Base-by-base conservation (phyloP, 371 early-diverging fungal genomes). In the Funneliformis caledonium region DNA sequence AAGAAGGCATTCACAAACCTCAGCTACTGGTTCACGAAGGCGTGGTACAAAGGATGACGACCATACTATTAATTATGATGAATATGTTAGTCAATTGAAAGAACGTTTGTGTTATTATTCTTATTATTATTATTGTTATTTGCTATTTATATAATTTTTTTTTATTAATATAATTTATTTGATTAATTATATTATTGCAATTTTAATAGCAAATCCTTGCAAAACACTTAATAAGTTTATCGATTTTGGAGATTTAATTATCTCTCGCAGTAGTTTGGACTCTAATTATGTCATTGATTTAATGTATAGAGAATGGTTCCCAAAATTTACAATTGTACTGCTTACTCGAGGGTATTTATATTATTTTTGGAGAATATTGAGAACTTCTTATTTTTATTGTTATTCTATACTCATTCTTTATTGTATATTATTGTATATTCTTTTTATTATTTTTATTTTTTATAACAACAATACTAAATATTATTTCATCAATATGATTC, bases 61-160 rank as follows among this genome's bases (percentile, higher is more conserved):
- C 9, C 10, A 45, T 52, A 50, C 47, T 10, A 14, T 76, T 61
- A 47, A 69, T 59, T 69, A 80, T n/a, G 82, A 85, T 56, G 84
- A 85, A 16, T 75, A 78, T 48, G 65, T 82, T 9, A 75, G 69
- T n/a, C 83, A 83, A n/a, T 52, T 81, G 19, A 81, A 72, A 74
- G 81, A 81, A 74, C 31, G 81, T 76, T 42, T 12, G 50, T 72
- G 8, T 50, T 31, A 1, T 69, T 16, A 14, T 50, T 72, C 26
- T 31, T 64, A 4, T 60, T 22, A n/a, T 22, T 16, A 64, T 64
- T 62, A 26, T 4, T 22, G 22, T 62, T 62, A 16, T 62, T 4
- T 60, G 26, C 2, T 19, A 64, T 31, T 64, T 4, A 62, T 64
- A 4, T 22, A 26, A 26, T 62, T 26, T 22, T 62, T 37, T 37